These are phyloP conservation scores for Heliocybe sulcata DNA, from an alignment of 1,284 basidiomycete genomes.

Conservation along the genomic window DNA sequence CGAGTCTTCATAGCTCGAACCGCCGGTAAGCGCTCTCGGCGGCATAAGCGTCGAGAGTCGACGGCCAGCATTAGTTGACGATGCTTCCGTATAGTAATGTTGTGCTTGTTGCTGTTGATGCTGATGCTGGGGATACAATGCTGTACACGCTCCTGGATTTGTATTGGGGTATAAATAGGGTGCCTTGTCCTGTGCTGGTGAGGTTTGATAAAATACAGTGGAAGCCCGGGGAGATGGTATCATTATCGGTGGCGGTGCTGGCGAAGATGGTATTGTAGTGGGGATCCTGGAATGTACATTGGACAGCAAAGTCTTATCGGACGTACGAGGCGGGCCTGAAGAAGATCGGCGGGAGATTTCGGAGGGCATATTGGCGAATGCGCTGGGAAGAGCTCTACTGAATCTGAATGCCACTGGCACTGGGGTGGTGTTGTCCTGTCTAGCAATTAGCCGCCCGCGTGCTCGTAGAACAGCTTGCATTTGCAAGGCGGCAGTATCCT, in stretches of 20 bases:
- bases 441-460: not conserved
- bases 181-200: not conserved
- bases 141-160: slow-evolving; percentile 2
- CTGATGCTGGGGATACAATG: not conserved
- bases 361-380: slow-evolving; percentile 18
- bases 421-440: not conserved
- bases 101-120: not conserved
- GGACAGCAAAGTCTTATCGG: slow-evolving; percentile 3
- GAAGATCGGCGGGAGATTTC: slow-evolving; percentile 27
- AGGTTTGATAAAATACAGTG: slow-evolving; percentile 1
- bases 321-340: slow-evolving; percentile 26
- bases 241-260: not conserved
- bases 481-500: not conserved
- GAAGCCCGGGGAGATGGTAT: not conserved
- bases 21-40: not conserved
- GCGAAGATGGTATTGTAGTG: slow-evolving; percentile 5
- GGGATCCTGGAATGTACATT: not conserved
- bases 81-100: not conserved
- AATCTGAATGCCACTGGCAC: not conserved
- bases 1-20: not conserved
- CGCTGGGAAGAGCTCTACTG: slow-evolving; percentile 8
- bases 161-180: not conserved
- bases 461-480: not conserved
- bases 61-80: not conserved
- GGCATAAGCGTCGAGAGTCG: not conserved